phyloP scores from a whole-genome alignment of 805 yeast genomes.

The Phaffomyces antillensis region DNA sequence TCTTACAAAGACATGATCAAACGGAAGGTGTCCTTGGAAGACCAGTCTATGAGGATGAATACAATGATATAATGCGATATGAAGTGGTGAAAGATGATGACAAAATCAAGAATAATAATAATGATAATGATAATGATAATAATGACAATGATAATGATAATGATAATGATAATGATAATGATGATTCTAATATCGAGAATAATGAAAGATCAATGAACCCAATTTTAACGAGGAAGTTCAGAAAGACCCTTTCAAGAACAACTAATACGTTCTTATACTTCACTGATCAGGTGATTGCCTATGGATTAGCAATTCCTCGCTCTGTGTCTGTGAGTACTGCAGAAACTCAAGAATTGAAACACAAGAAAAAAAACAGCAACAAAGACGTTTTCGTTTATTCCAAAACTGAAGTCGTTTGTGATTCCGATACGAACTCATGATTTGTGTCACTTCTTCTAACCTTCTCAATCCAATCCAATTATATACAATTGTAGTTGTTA shows the following conservation, averaged over 20 bases:
- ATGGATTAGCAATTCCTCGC: conserved; percentile 51
- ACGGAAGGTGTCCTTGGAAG: conserved; percentile 71
- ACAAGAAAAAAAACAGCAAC: conserved; percentile 20
- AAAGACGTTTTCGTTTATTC: conserved; percentile 37
- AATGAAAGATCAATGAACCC: conserved; percentile 2
- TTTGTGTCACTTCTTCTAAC: too few species aligned
- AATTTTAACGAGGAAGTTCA: conserved; percentile 10
- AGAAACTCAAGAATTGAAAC: conserved; percentile 2
- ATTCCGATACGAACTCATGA: neutral
- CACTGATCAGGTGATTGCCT: conserved; percentile 49
- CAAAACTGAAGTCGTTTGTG: conserved; percentile 33
- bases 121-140: conserved; percentile 11
- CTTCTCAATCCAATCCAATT: too few species aligned
- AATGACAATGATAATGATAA: conserved; percentile 4
- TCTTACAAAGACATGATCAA: conserved; percentile 51
- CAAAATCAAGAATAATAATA: conserved; percentile 10
- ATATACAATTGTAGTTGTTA: too few species aligned
- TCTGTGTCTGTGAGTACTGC: conserved; percentile 30
- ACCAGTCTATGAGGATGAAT: conserved; percentile 64
- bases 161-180: conserved; percentile 1
- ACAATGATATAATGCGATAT: conserved; percentile 19
- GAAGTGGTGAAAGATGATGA: conserved; percentile 12
- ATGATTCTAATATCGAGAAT: neutral
- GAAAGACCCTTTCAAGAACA: conserved; percentile 22
- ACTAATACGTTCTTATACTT: conserved; percentile 34